phyloP scores from a whole-genome alignment of 1,139 yeast genomes.

The Blastobotrys apis region DNA sequence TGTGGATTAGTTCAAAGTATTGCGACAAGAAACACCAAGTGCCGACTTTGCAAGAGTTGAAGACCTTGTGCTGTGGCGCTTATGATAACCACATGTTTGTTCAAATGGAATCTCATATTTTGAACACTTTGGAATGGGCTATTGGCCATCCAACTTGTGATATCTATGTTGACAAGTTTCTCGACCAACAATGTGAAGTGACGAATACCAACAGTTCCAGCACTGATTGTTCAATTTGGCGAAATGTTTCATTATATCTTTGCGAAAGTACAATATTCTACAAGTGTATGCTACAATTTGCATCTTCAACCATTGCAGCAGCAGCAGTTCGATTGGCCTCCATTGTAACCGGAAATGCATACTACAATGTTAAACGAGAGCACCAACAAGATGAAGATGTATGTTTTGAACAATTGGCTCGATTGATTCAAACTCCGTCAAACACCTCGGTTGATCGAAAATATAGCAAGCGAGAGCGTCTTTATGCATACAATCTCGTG shows the following conservation, averaged over 20 bases:
- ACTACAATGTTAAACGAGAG: not conserved
- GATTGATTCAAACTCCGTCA: not conserved
- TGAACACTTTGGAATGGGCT: constrained; percentile 81
- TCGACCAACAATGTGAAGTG: not conserved
- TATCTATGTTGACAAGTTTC: constrained; percentile 32
- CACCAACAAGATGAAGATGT: not conserved
- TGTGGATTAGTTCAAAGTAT: constrained; percentile 94
- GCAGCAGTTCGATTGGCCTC: constrained; percentile 65
- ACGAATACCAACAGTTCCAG: not conserved
- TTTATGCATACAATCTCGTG: constrained; percentile 7
- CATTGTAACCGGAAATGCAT: constrained; percentile 12
- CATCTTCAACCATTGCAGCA: constrained; percentile 58
- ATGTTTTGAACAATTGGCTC: constrained; percentile 7
- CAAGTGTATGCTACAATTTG: constrained; percentile 52
- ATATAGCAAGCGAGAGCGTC: not conserved
- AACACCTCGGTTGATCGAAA: constrained; percentile 5
- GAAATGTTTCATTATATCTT: constrained; percentile 49
- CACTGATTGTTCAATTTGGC: constrained; percentile 3
- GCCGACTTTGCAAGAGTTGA: constrained; percentile 74
- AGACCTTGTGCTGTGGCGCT: constrained; percentile 75
- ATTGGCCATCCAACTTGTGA: constrained; percentile 52
- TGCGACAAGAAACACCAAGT: constrained; percentile 82
- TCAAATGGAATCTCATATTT: constrained; percentile 91
- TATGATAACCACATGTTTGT: constrained; percentile 87
- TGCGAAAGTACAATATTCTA: constrained; percentile 73